Base-by-base conservation (phyloP, 2,329 filamentous ascomycete species). In the Juglanconis sp. region DNA sequence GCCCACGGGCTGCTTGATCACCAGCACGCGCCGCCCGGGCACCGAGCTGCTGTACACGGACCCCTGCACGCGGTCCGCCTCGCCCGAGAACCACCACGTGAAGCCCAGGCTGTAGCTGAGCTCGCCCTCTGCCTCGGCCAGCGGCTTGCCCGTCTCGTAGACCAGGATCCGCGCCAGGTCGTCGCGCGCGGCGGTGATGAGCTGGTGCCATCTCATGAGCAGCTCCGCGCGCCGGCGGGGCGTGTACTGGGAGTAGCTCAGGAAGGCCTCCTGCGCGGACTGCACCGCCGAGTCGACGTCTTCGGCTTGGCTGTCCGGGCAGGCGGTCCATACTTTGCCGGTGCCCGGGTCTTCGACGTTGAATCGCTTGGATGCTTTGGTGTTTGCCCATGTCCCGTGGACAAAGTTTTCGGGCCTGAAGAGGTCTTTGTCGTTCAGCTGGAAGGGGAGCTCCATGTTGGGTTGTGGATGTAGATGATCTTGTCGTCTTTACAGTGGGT, bases 1-100 rank as follows among this genome's bases (percentile, higher is more conserved):
- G 58, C 88, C 88, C 61, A 90, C 81, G 0, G 88, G 88, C 72
- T 91, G 88, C 76, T 93, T 93, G 66, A 92, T 82, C 0, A 87
- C 89, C 63, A 93, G 83, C 3, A 87, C 80, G 11, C 89, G 79
- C 5, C 89, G 78, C 36, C 85, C 84, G 0, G 89, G 84, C 0
- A 83, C 74, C 0, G 88, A 77, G 0, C 87, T 81, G 0, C 80
- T 77, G 50, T 84, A 81, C 4, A 88, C 80, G 0, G 81, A 81
- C 15, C 89, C 89, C 77, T 68, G 87, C 32, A 79, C 67, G 54
- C 71, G 70, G 61, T 80, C 78, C 4, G 80, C 79, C 64, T 82
- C 80, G 10, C 78, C 77, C 0, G 80, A 73, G 63, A 86, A 86
- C 83, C 83, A 87, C 73, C 80, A 80, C 2, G 78, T 76, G 66